Conservation (phyloP, 2,329 filamentous ascomycete species). For the Neopestalotiopsis sp. region DNA sequence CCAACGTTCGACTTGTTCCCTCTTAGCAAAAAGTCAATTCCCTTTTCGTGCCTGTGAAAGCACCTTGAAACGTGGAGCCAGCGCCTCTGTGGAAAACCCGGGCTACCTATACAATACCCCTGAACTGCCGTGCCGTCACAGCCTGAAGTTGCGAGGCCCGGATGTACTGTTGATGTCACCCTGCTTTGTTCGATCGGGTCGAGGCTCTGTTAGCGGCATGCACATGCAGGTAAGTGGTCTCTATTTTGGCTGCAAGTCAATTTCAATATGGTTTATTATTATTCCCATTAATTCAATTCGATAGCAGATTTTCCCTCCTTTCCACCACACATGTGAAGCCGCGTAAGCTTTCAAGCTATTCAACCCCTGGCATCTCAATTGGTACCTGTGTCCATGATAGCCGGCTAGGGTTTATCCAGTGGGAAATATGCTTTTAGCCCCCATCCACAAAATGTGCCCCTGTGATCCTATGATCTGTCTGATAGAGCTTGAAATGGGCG, state of each 20-base stretch:
- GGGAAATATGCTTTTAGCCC: not conserved
- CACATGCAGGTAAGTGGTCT: not conserved
- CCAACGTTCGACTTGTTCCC: not conserved
- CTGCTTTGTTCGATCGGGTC: not conserved
- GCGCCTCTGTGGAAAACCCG: not conserved
- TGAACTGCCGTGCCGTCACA: conserved; percentile 1
- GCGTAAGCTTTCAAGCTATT: conserved; percentile 8
- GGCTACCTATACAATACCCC: not conserved
- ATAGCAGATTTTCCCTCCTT: not conserved
- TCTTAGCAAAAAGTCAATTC: not conserved
- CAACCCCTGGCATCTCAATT: not conserved
- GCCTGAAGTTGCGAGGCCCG: not conserved
- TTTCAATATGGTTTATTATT: not conserved
- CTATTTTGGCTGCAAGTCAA: not conserved
- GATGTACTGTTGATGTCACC: conserved; percentile 10
- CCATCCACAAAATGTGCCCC: not conserved
- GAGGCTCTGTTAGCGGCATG: conserved; percentile 8
- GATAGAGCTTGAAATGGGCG: not conserved
- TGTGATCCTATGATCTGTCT: not conserved
- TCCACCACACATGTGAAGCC: not conserved
- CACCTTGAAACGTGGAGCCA: not conserved
- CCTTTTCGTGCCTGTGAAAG: not conserved
- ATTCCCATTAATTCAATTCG: not conserved
- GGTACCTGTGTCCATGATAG: not conserved
- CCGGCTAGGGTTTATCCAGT: not conserved